A percentile compares a stretch with the other conserved stretches of the same genome.
Evolutionary conservation across 2,329 filamentous ascomycete species (phyloP).

Genomic region (Aspergillus sp.): DNA sequence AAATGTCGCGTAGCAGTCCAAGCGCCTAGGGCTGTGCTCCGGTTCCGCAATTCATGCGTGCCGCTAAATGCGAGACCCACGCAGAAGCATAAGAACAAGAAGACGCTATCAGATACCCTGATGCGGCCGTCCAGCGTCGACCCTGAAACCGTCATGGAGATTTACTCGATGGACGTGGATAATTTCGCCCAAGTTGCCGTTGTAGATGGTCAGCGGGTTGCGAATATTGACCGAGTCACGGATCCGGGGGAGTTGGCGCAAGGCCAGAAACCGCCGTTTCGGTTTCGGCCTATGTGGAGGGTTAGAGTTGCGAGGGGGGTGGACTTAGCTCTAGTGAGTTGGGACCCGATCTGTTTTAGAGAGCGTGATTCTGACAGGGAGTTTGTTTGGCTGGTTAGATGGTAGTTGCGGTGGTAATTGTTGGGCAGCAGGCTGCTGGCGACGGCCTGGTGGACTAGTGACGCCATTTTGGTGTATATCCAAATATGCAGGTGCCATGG

Average conservation of each 20-base stretch:
- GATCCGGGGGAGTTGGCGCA: constrained; percentile 11
- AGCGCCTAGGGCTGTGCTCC: constrained; percentile 12
- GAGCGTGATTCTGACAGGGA: neutral
- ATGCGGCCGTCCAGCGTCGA: neutral
- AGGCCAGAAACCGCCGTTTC: constrained; percentile 18
- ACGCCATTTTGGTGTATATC: neutral
- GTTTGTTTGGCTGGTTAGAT: constrained; percentile 7
- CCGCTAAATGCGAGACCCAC: neutral
- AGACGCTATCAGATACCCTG: neutral
- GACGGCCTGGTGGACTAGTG: neutral
- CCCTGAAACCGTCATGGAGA: constrained; percentile 11
- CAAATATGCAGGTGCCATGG: no score
- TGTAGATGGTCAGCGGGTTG: constrained; percentile 9
- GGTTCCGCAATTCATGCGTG: constrained; percentile 13
- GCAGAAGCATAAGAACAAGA: neutral
- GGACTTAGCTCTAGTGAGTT: constrained; percentile 18
- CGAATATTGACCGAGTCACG: constrained; percentile 14
- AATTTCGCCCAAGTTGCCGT: constrained; percentile 17
- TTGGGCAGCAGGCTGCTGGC: constrained; percentile 11
- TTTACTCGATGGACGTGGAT: constrained; percentile 14
- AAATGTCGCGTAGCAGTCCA: constrained; percentile 17
- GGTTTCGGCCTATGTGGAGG: constrained; percentile 17
- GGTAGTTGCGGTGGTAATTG: constrained; percentile 18
- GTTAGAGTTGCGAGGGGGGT: constrained; percentile 16
- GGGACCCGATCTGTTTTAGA: neutral